phyloP scores from a whole-genome alignment of 257 asterid genomes.

The Ballota nigra region DNA sequence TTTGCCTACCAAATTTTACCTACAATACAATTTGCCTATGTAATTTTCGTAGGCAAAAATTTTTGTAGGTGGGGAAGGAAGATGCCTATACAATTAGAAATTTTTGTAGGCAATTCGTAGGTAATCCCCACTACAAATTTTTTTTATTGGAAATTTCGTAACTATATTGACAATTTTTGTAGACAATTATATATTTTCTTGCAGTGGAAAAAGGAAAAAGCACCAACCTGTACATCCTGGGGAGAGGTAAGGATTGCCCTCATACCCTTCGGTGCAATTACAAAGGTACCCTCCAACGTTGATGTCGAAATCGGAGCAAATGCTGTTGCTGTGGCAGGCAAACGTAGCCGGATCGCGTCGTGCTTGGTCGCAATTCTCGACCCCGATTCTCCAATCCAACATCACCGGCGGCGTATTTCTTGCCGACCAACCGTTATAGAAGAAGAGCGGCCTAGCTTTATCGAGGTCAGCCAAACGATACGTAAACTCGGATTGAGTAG shows the following conservation, averaged over 20 bases:
- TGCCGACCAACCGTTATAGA: not conserved
- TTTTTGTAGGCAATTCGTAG: too few species aligned
- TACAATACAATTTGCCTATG: too few species aligned
- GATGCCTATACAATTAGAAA: too few species aligned
- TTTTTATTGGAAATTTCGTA: too few species aligned
- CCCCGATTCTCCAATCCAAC: conserved; percentile 23
- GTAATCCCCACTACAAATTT: too few species aligned
- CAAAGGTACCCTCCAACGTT: conserved; percentile 22
- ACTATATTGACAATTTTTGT: too few species aligned
- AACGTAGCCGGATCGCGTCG: not conserved
- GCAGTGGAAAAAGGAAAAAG: too few species aligned
- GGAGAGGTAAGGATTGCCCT: conserved; percentile 30
- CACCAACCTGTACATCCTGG: conserved; percentile 25
- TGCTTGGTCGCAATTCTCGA: not conserved
- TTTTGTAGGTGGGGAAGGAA: too few species aligned
- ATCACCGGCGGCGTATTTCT: conserved; percentile 7
- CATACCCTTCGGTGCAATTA: conserved; percentile 15
- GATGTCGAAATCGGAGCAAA: conserved; percentile 10
- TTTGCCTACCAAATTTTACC: too few species aligned
- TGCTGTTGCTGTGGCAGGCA: conserved; percentile 8
- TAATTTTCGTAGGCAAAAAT: too few species aligned
- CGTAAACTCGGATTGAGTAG: not conserved
- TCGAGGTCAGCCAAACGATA: not conserved
- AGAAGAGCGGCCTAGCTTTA: not conserved
- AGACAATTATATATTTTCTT: too few species aligned